A percentile compares a stretch with the other conserved stretches of the same genome.
Conservation (phyloP, 1,139 yeast genomes). For the Debaryomyces coudertii region DNA sequence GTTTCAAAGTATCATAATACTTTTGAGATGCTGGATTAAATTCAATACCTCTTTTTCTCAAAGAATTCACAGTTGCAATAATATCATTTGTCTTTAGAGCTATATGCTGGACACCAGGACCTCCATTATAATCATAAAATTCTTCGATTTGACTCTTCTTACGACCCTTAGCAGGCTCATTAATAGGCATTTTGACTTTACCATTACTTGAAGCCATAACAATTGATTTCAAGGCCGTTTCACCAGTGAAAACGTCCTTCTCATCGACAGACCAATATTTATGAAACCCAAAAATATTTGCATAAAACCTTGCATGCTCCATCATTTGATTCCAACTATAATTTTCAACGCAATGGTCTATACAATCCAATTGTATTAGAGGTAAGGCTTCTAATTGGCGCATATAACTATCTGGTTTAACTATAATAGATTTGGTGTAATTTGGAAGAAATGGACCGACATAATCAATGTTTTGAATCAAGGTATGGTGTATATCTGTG, state of each 20-base stretch:
- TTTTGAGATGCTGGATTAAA: slow-evolving; percentile 60
- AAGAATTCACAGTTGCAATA: slow-evolving; percentile 52
- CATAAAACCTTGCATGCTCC: slow-evolving; percentile 58
- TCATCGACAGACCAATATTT: slow-evolving; percentile 87
- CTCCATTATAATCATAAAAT: slow-evolving; percentile 70
- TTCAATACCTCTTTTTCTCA: slow-evolving; percentile 65
- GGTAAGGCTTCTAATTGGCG: slow-evolving; percentile 25
- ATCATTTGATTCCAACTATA: slow-evolving; percentile 72
- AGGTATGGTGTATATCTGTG: slow-evolving; percentile 68
- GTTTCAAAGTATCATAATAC: slow-evolving; percentile 56
- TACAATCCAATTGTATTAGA: slow-evolving; percentile 37
- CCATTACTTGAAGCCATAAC: slow-evolving; percentile 78
- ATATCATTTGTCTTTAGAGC: slow-evolving; percentile 70
- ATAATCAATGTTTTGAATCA: slow-evolving; percentile 53
- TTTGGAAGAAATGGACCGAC: slow-evolving; percentile 63
- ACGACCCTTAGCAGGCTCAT: slow-evolving; percentile 75
- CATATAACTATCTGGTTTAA: slow-evolving; percentile 10
- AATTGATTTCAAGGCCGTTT: slow-evolving; percentile 68
- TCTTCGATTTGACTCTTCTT: slow-evolving; percentile 81
- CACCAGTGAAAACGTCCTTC: slow-evolving; percentile 65
- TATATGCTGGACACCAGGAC: slow-evolving; percentile 84
- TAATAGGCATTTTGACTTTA: slow-evolving; percentile 74
- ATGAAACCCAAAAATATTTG: slow-evolving; percentile 68
- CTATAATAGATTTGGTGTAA: slow-evolving; percentile 27
- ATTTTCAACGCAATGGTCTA: slow-evolving; percentile 84